A percentile compares a stretch with the other conserved stretches of the same genome.
Evolutionary conservation across 192 early-diverging fungal genomes (phyloP).

Genomic region (Spizellomyces sp.): DNA sequence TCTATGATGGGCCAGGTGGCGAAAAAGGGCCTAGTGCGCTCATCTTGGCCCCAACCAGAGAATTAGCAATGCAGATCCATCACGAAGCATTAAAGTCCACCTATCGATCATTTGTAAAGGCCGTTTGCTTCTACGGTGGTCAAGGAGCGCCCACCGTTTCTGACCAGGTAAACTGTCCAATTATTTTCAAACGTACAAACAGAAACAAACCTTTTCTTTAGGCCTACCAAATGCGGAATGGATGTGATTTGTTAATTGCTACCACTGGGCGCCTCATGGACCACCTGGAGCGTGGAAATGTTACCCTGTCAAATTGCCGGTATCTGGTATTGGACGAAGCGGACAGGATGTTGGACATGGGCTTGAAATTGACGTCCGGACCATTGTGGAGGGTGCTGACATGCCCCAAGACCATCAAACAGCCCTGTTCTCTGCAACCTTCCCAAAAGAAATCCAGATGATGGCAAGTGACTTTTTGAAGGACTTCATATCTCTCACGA

Average conservation of each 20-base stretch:
- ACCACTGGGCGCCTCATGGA: slow-evolving; percentile 93
- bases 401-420: slow-evolving; percentile 89
- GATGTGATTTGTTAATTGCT: slow-evolving; percentile 91
- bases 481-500: slow-evolving; percentile 87
- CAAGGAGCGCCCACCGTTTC: slow-evolving; percentile 72
- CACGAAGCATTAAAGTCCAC: slow-evolving; percentile 79
- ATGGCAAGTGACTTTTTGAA: slow-evolving; percentile 92
- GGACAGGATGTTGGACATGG: slow-evolving; percentile 99
- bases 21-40: slow-evolving; percentile 70
- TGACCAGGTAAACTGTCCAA: slow-evolving; percentile 64
- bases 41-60: slow-evolving; percentile 95
- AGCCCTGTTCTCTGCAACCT: slow-evolving; percentile 98
- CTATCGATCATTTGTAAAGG: slow-evolving; percentile 81
- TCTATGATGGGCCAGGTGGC: slow-evolving; percentile 94
- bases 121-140: slow-evolving; percentile 90
- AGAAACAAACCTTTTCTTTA: too few relatives aligned
- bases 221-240: slow-evolving; percentile 42
- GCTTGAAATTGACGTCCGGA: slow-evolving; percentile 95
- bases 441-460: slow-evolving; percentile 96
- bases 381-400: slow-evolving; percentile 72
- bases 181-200: too few relatives aligned
- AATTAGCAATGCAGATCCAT: slow-evolving; percentile 94
- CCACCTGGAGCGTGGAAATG: slow-evolving; percentile 74
- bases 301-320: slow-evolving; percentile 72
- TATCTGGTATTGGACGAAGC: slow-evolving; percentile 66